Evolutionary conservation across 2,329 filamentous ascomycete species (phyloP).

Genomic region (Ceratocystis cubensis): DNA sequence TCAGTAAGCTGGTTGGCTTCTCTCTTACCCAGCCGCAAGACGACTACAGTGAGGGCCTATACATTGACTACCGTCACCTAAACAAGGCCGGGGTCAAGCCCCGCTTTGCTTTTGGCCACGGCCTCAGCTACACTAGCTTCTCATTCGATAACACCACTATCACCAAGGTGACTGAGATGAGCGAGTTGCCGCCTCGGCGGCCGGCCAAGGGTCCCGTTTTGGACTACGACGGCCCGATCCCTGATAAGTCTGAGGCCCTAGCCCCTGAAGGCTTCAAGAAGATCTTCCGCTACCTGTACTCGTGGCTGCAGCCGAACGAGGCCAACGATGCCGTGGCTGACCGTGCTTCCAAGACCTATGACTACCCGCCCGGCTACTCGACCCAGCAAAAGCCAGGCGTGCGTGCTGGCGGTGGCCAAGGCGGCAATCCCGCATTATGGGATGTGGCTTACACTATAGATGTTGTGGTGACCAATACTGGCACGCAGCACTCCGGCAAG

Average conservation of each 20-base stretch:
- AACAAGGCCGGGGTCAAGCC: slow-evolving; percentile 63
- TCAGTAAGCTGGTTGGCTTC: slow-evolving; percentile 28
- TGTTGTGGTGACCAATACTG: slow-evolving; percentile 42
- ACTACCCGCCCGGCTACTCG: slow-evolving; percentile 56
- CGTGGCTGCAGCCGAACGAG: slow-evolving; percentile 41
- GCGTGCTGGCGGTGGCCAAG: slow-evolving; percentile 54
- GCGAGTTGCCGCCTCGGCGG: slow-evolving; percentile 28
- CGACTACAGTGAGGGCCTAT: slow-evolving; percentile 64
- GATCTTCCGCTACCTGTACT: slow-evolving; percentile 56
- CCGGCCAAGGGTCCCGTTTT: slow-evolving; percentile 32
- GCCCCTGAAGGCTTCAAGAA: slow-evolving; percentile 47
- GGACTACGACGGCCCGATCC: slow-evolving; percentile 38
- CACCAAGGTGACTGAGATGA: slow-evolving; percentile 35
- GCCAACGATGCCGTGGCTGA: slow-evolving; percentile 33
- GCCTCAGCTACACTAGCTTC: slow-evolving; percentile 70
- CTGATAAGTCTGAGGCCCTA: slow-evolving; percentile 41
- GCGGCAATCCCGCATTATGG: slow-evolving; percentile 56
- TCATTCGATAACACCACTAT: slow-evolving; percentile 42
- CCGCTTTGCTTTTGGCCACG: slow-evolving; percentile 76
- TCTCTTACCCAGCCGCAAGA: slow-evolving; percentile 61
- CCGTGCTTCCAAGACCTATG: slow-evolving; percentile 34
- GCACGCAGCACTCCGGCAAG: slow-evolving; percentile 33
- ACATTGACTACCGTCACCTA: slow-evolving; percentile 83
- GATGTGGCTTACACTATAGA: slow-evolving; percentile 34
- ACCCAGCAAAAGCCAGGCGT: slow-evolving; percentile 34